Base-by-base conservation (phyloP, 2,329 filamentous ascomycete genomes). In the Trichoderma cornu-damae region DNA sequence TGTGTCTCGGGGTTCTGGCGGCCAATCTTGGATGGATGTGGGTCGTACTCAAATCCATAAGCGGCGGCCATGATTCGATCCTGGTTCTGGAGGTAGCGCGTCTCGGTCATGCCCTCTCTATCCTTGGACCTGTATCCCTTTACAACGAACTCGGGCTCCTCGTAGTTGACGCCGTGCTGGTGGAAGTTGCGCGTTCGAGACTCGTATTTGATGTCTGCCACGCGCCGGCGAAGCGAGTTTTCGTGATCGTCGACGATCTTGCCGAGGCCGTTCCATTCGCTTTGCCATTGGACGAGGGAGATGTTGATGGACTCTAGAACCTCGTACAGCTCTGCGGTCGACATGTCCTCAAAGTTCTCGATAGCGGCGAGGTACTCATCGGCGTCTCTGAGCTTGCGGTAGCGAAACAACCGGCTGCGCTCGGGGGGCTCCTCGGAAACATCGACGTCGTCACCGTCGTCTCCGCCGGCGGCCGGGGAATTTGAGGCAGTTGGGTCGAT, bases 1-100 rank as follows among this genome's bases (percentile, higher is more conserved):
- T 85, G 82, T 8, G 74, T 76, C 34, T 80, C 71, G 1, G 82
- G 81, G 59, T 85, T 81, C 65, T 87, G 84, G 34, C 75, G 74
- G 18, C 82, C 82, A 59, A 85, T 75, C 68, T 81, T 81, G 59
- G 77, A 77, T 2, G 78, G 76, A 51, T 82, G 79, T 8, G 79
- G 75, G 62, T 85, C 82, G 62, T 85, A 83, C 59, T 84, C 79
- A 63, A 85, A 85, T 14, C 79, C 78, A 64, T 85, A 86, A 1
- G 78, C 75, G 60, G 79, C 75, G 6, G 83, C 82, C 76, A 82
- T 80, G 60, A 84, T 73, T 56, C 75, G 75, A 69, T 85, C 82
- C 65, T 86, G 79, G 53, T 75, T 66, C 56, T 80, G 77, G 4
- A 77, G 73, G 42, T 80, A 75, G 22, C 75, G 70, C 0, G 75